Base-by-base conservation (phyloP, 257 asterid genomes). In the Eustoma russellianum region DNA sequence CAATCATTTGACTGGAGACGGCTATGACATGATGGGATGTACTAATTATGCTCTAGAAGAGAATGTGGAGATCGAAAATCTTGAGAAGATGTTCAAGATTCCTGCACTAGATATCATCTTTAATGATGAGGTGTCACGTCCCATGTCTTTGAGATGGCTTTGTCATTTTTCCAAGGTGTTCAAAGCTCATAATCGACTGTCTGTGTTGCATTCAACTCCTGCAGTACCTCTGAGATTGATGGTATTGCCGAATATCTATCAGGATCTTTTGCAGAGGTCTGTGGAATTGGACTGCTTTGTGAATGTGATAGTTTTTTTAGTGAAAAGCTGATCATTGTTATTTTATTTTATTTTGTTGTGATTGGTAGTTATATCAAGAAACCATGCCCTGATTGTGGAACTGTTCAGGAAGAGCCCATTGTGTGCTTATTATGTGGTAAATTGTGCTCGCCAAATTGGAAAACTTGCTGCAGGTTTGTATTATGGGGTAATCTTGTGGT, bases 181-280 rank as follows among this genome's bases (percentile, higher is more conserved):
- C 67, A 75, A 70, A 76, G 61, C 58, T 65, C 71, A 59, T 59
- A 71, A 59, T 50, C 63, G 69, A 55, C 79, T 53, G 48, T 53
- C 30, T 56, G 70, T 68, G 45, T 61, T 83, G 77, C 74, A 79
- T 69, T 78, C 77, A 63, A 73, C 76, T 41, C 97, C 95, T 10
- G 90, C 91, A 46, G 73, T 77, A 61, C 99, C 99, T 16, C 85
- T 92, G 63, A 85, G 70, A 72, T 70, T 92, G 75, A 83, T 92
- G 93, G 45, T 41, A 68, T 70, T 92, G 79, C 97, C 99, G 65
- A 76, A 64, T 68, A 73, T 88, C 47, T 92, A 82, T 62, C 97
- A 92, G 77, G 94, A 92, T 66, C 77, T 92, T 63, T 72, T 92
- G 83, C 95, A 88, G 68, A 92, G 97, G 99, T 88, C 69, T 66